Conservation (phyloP, 305 asterid genomes). For the Vinca major region DNA sequence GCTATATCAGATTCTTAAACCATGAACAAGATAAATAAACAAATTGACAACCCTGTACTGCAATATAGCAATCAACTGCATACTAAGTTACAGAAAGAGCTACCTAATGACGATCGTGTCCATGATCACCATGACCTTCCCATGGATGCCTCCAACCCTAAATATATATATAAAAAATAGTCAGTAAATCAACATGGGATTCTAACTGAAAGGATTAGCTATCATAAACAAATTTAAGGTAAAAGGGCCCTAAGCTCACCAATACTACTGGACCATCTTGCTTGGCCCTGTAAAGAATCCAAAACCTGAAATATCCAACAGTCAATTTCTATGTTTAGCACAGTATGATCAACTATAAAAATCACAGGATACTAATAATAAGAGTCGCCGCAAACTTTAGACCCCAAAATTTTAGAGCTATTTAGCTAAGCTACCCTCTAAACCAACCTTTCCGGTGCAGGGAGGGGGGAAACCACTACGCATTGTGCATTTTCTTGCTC, state of each 20-base stretch:
- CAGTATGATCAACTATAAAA: background rate
- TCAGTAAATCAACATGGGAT: constrained; percentile 14
- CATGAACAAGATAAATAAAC: background rate
- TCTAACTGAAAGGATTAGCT: constrained; percentile 16
- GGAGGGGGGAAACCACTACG: background rate
- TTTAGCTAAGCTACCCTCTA: background rate
- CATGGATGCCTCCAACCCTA: constrained; percentile 99
- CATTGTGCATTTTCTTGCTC: background rate
- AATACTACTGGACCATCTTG: constrained; percentile 91
- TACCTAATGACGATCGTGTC: constrained; percentile 49
- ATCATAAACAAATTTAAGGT: constrained; percentile 2
- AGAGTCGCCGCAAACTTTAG: background rate
- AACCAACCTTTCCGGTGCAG: background rate
- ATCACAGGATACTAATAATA: background rate
- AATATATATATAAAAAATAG: constrained; percentile 16
- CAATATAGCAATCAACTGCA: background rate
- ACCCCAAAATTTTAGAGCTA: background rate
- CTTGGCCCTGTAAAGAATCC: constrained; percentile 91
- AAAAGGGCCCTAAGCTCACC: constrained; percentile 40
- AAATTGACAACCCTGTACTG: background rate
- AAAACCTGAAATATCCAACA: constrained; percentile 49
- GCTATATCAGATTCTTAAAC: background rate
- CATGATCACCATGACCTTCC: constrained; percentile 85
- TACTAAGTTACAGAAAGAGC: background rate
- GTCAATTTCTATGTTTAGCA: background rate